Conservation (phyloP, 495 filamentous ascomycete species). For the Chaetomidium leptoderma region DNA sequence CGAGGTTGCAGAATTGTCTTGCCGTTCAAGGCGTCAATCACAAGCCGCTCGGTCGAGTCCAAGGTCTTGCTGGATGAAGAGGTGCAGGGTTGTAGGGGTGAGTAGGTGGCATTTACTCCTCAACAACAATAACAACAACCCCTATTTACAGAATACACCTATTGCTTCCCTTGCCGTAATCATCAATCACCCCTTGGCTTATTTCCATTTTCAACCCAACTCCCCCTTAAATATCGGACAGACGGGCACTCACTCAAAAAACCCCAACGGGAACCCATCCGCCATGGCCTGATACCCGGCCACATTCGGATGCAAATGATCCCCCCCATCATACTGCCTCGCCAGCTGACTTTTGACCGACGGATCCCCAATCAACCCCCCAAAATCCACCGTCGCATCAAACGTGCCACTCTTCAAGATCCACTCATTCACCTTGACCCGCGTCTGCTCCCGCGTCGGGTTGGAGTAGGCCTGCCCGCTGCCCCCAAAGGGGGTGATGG, state of each 20-base stretch:
- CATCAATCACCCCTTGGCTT: too few relatives aligned
- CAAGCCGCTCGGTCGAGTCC: conserved; percentile 11
- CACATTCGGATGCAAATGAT: conserved; percentile 68
- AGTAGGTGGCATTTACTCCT: neutral
- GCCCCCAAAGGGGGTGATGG: conserved; percentile 63
- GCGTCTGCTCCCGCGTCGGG: conserved; percentile 52
- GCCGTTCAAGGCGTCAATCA: conserved; percentile 22
- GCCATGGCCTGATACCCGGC: conserved; percentile 60
- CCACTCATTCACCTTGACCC: conserved; percentile 59
- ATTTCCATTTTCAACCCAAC: too few relatives aligned
- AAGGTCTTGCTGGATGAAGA: conserved; percentile 18
- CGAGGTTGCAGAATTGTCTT: conserved; percentile 19
- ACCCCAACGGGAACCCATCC: conserved; percentile 53
- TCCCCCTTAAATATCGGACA: too few relatives aligned
- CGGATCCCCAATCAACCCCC: conserved; percentile 52
- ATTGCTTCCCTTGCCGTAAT: neutral
- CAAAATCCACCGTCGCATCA: conserved; percentile 63
- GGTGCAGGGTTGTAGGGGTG: too few relatives aligned
- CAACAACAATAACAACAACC: too few relatives aligned
- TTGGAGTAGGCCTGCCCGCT: conserved; percentile 50
- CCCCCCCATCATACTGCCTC: conserved; percentile 58
- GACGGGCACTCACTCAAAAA: conserved; percentile 44
- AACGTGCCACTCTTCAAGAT: conserved; percentile 56
- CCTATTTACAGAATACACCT: neutral
- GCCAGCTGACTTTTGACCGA: conserved; percentile 42